Base-by-base conservation (phyloP, 202 grass and related monocot genomes). In the Setaria viridis region DNA sequence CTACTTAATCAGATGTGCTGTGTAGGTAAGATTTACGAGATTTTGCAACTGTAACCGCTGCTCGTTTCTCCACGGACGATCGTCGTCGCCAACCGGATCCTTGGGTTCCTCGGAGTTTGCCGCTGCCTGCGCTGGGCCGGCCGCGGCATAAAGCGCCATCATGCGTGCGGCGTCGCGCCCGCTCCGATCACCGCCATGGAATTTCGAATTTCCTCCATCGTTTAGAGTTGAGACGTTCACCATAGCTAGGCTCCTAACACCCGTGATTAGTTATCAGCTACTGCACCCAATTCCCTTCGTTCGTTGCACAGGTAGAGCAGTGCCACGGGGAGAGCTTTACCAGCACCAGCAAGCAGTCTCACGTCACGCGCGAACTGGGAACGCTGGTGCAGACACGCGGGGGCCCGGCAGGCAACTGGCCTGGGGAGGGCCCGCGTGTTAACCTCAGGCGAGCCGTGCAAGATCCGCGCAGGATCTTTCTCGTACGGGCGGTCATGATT, bases 61-160 rank as follows among this genome's bases (percentile, higher is more conserved):
- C 25, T 25, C 25, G 25, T 25, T 25, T 25, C 25, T 25, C 25
- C 25, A 25, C 25, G 25, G 25, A 25, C 25, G 25, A 57, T 81
- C 65, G 53, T 20, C 50, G 37, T 45, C 66, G 46, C 39, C 53
- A 16, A 4, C 80, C 53, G 50, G 37, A 71, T 46, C 4, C 29
- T 79, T 21, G 78, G 78, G 72, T 35, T 74, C 49, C 48, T 55
- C 15, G 9, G n/a, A 60, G 29, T 15, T 11, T 7, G 79, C 13
- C 50, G 33, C 11, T 1, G 30, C 16, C 35, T 14, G 74, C 54
- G 4, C 10, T 19, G 17, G 15, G 62, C 83, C 43, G 60, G 11
- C 3, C 12, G n/a, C 1, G 9, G 37, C 37, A 51, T 76, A 13
- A 87, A 70, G 72, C 67, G 79, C 79, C 62, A 77, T 82, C 85